Base-by-base conservation (phyloP, 805 yeast species). In the Ogataea henricii region DNA sequence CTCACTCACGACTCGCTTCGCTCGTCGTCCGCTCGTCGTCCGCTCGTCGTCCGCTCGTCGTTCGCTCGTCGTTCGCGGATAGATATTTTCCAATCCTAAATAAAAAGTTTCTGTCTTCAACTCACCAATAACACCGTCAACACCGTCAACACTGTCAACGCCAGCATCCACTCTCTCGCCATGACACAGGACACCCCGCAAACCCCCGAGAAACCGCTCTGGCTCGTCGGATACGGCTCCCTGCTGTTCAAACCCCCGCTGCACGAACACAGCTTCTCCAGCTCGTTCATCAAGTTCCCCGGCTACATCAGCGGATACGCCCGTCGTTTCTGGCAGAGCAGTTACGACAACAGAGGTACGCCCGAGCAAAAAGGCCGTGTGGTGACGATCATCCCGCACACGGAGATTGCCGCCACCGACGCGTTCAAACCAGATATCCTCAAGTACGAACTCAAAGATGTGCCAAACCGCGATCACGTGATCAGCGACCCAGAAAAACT, bases 201-300 rank as follows among this genome's bases (percentile, higher is more conserved):
- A 33, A 41, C 47, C 20, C 38, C 51, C 52, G 46, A 45, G 27
- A 34, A 39, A 9, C 50, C 43, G 0, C 64, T 83, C 49, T 91
- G 96, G 96, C 76, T 90, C 12, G 82, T 90, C 9, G 97, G 97
- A 2, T 90, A 90, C 61, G 97, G 97, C 1, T 87, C 96, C 0
- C 71, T 90, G 44, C 82, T 90, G 21, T 90, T 86, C 74, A 90
- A 89, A 60, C 97, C 96, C 0, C 97, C 97, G 0, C 91, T 55
- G 77, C 79, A 51, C 72, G 79, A 40, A 72, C 76, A 57, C 68
- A 81, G 32, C 75, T 53, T 59, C 36, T 58, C 64, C 10, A 40
- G 49, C 14, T 44, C 52, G 22, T 62, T 65, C 36, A 47, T 49
- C 18, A 52, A 57, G 30, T 64, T 87, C 8, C 83, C 89, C 0